Base-by-base conservation (phyloP, 2,329 filamentous ascomycete species). In the Alternaria conjuncta region DNA sequence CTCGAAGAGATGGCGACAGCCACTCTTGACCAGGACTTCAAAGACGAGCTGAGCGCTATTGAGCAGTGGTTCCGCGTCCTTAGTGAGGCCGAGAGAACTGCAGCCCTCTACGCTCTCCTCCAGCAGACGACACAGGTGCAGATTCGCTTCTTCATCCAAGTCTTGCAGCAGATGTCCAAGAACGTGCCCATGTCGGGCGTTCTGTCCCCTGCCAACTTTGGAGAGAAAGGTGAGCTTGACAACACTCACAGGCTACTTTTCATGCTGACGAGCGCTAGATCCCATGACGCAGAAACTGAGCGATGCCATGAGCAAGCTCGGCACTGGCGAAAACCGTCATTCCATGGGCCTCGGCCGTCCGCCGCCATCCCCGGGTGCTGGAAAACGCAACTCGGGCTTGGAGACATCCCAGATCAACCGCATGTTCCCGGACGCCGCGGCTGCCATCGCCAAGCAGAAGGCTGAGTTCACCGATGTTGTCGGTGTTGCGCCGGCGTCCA, bases 61-160 rank as follows among this genome's bases (percentile, higher is more conserved):
- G 96, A 99, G 83, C 96, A 99, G 85, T 99, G 96, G 96, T 99
- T 99, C 82, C 91, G 94, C 66, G 96, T 99, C 57, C 85, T 99
- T 69, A 98, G 95, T 77, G 96, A 98, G 83, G 94, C 96, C 26
- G 96, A 99, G 83, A 88, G 96, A 67, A 99, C 96, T 20, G 96
- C 96, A 66, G 96, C 96, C 53, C 84, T 98, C 62, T 99, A 99
- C 80, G 95, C 96, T 65, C 85, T 99, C 72, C 86, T 99, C 64
- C 96, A 99, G 84, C 96, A 99, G 86, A 98, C 96, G 6, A 99
- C 96, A 5, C 96, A 98, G 82, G 95, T 99, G 65, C 96, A 99
- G 84, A 97, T 98, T 78, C 90, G 96, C 59, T 99, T 99, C 86
- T 99, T 99, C 83, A 98, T 98, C 72, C 95, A 98, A 82, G 94